Base-by-base conservation (phyloP, 164 flowering plant genomes). In the Nelumbo lutea region DNA sequence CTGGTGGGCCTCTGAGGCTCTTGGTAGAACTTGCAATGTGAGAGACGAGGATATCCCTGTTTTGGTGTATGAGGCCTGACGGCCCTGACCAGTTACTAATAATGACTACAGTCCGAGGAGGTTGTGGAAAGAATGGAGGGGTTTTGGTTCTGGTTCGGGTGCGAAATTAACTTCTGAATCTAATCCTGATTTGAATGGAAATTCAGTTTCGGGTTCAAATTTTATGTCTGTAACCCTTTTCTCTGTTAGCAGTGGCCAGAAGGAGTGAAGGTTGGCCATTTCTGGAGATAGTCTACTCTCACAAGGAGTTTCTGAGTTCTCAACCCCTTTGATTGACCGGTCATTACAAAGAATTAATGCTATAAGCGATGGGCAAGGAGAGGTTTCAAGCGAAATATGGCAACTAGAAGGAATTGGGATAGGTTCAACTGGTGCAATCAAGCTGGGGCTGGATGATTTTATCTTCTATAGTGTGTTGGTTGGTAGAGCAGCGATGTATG, bases 31-130 rank as follows among this genome's bases (percentile, higher is more conserved):
- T 96, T 62, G 98, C 98, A 0, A 91, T 96, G 5, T 80, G 9
- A 83, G 99, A 71, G 98, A 96, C 70, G 97, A 96, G 77, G 97
- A 96, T 27, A 91, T 96, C n/a, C 99, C 98, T 0, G 99, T 98
- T 43, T 78, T 96, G 72, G 97, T 96, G 69, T 96, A 96, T 67
- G 97, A 96, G 80, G 98, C 99, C 0, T 27, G 27, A 27, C 27
- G 27, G 27, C 27, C 27, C 27, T 72, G 97, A 46, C 99, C 99
- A 1, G 87, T 92, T 55, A 76, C 62, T 46, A 11, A 56, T 67
- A 57, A 77, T 47, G 84, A 77, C 45, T 71, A 76, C 0, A 78
- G 69, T 40, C 48, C 66, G 8, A 59, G 96, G 80, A 85, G 93
- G 76, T 72, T 82, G 5, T 96, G 98, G 99, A 88, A 86, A 70